Evolutionary conservation across 306 rosid species (phyloP), one percentile per base, ranked within the genome.

Genomic region (Trichosanthes truncata): DNA sequence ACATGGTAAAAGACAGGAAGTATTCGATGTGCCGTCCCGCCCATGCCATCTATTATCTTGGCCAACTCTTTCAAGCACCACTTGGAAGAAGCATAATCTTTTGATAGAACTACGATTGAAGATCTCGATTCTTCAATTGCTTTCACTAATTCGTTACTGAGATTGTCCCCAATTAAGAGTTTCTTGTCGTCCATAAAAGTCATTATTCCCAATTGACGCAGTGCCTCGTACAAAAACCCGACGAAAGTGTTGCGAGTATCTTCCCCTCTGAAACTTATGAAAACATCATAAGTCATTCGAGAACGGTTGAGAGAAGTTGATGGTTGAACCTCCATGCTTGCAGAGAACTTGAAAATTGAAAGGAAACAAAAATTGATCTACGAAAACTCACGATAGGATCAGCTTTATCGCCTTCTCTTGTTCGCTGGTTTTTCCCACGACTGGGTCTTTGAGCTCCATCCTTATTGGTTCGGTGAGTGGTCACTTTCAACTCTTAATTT

Each of bases 41-140:
- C n/a, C 80, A 77, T 78, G 41, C 36, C 12, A 7, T 59, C 59
- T 2, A 77, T 25, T 9, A 77, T 77, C n/a, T 8, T 78, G 2
- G 52, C 41, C 7, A 78, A 48, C 26, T 78, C 73, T 56, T 23
- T n/a, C 72, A 78, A 78, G 26, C 80, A 78, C 80, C 80, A 78
- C 6, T 62, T 78, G 3, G 73, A 78, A 29, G 73, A 60, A 40
- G 80, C 80, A 61, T 78, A 78, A 6, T 60, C 23, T 43, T 26
- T 5, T 0, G 81, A 78, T 0, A 78, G 74, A 43, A 78, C 26
- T 6, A 78, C 63, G 2, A 78, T 46, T 14, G 57, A 46, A 25
- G 25, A 72, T 15, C 57, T 23, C 0, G 59, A 43, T 43, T 72
- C 77, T 72, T 72, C 23, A 45, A 72, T 72, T 46, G 57, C 57